Base-by-base conservation (phyloP, 2,329 filamentous ascomycete species). In the Colletotrichum sp. region DNA sequence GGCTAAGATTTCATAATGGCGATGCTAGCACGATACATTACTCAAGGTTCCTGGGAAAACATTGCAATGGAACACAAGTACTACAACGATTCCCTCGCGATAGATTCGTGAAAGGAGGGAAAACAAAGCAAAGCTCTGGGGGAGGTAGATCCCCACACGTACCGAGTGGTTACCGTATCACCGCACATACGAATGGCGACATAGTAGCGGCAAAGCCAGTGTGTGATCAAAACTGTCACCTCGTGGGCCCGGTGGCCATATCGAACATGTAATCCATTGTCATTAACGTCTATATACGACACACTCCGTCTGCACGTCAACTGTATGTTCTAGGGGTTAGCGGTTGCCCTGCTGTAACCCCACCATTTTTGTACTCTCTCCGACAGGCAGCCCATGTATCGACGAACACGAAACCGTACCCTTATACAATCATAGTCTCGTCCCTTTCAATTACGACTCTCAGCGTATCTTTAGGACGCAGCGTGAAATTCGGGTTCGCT, bases 401-500 rank as follows among this genome's bases (percentile, higher is more conserved):
- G 4, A 21, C 24, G n/a, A 64, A 21, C 21, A 26, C 21, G n/a
- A 28, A 18, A 1, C 8, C 8, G 6, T 6, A 24, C 8, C 9
- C 6, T 32, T 44, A 16, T 18, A 4, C 9, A 26, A 4, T 28
- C 60, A n/a, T 26, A 49, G 18, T 16, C 26, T 24, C 49, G 18
- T 66, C 72, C 49, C 73, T 71, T 36, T 76, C 44, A 8, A 78
- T 62, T 7, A 57, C 44, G 6, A 78, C 67, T 8, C 68, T 64
- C 18, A 78, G 34, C 3, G 62, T 32, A 7, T 78, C 70, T 60
- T 75, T 78, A 5, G 77, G 77, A 18, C 73, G 36, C 36, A 78
- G 68, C 8, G 76, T 78, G 26, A 78, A 78, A 52, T 78, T 74
- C 2, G 77, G 77, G 21, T 78, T 78, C 16, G 77, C 62, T 2